Conservation (phyloP, 2,329 filamentous ascomycete species). For the Gaeumannomyces sp. region DNA sequence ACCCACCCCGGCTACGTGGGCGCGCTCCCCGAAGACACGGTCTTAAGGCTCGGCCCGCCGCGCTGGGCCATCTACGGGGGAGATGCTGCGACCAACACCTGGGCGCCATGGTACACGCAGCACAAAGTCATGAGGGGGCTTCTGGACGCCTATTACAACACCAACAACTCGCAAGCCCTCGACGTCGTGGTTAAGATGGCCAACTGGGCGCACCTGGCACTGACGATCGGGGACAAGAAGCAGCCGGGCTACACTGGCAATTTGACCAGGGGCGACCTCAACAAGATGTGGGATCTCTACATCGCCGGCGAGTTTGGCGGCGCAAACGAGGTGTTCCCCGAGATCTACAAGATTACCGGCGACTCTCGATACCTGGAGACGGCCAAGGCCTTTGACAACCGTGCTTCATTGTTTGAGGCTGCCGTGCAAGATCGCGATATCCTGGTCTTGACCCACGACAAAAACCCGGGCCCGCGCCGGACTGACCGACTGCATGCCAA, state of each 20-base stretch:
- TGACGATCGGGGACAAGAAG: conserved; percentile 27
- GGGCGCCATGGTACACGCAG: conserved; percentile 29
- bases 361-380: conserved; percentile 22
- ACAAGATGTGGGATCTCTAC: conserved; percentile 29
- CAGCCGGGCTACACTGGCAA: conserved; percentile 25
- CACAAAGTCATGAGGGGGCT: conserved; percentile 28
- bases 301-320: conserved; percentile 27
- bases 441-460: conserved; percentile 21
- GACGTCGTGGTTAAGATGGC: conserved; percentile 25
- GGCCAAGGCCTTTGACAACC: conserved; percentile 26
- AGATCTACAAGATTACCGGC: conserved; percentile 26
- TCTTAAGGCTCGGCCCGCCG: conserved; percentile 26
- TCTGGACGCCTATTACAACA: conserved; percentile 28
- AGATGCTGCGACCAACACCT: conserved; percentile 22
- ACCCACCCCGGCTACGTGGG: conserved; percentile 26
- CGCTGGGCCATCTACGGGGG: conserved; percentile 27
- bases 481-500: conserved; percentile 25
- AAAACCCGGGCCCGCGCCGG: conserved; percentile 24
- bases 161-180: conserved; percentile 24
- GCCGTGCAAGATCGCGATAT: conserved; percentile 25
- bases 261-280: conserved; percentile 25
- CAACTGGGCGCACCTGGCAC: conserved; percentile 26
- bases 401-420: conserved; percentile 25
- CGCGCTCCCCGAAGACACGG: conserved; percentile 26
- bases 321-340: conserved; percentile 27